These are phyloP conservation scores for Coniochaeta sp. DNA, from an alignment of 2,329 filamentous ascomycete genomes.

Conservation along the genomic window DNA sequence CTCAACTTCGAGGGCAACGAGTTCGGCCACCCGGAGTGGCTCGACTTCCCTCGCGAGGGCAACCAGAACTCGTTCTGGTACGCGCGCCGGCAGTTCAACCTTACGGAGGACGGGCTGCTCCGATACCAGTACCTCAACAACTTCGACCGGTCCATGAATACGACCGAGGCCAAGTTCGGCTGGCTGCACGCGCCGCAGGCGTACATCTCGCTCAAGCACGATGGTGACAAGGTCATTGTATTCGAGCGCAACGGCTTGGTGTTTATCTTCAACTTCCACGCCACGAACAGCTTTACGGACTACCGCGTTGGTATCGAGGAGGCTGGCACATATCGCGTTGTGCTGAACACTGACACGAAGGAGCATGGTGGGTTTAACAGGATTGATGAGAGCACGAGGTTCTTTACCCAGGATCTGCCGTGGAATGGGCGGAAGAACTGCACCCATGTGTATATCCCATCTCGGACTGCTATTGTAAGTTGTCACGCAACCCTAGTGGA, in stretches of 20 bases:
- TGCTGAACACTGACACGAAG: conserved; percentile 73
- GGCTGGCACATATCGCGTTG: conserved; percentile 77
- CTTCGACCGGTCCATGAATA: conserved; percentile 90
- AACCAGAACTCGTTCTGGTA: conserved; percentile 95
- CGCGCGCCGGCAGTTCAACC: conserved; percentile 85
- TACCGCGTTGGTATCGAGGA: conserved; percentile 86
- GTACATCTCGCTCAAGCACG: conserved; percentile 90
- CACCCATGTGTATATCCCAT: conserved; percentile 84
- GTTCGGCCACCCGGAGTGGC: conserved; percentile 97
- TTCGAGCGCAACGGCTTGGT: conserved; percentile 88
- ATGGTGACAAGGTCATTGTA: conserved; percentile 87
- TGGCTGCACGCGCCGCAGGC: conserved; percentile 85
- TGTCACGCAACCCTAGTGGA: not conserved
- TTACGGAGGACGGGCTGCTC: conserved; percentile 77
- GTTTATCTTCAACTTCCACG: conserved; percentile 96
- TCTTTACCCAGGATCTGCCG: conserved; percentile 83
- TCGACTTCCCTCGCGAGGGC: conserved; percentile 92
- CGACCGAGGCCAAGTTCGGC: conserved; percentile 77
- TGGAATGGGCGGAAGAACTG: conserved; percentile 93
- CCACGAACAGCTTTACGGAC: conserved; percentile 76
- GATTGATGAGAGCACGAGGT: conserved; percentile 72
- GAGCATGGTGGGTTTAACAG: conserved; percentile 74
- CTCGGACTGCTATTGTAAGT: conserved; percentile 73
- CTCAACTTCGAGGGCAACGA: conserved; percentile 99
- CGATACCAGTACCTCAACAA: conserved; percentile 89